Conservation (phyloP, 2,329 filamentous ascomycete genomes). For the Hypoxylon sp. region DNA sequence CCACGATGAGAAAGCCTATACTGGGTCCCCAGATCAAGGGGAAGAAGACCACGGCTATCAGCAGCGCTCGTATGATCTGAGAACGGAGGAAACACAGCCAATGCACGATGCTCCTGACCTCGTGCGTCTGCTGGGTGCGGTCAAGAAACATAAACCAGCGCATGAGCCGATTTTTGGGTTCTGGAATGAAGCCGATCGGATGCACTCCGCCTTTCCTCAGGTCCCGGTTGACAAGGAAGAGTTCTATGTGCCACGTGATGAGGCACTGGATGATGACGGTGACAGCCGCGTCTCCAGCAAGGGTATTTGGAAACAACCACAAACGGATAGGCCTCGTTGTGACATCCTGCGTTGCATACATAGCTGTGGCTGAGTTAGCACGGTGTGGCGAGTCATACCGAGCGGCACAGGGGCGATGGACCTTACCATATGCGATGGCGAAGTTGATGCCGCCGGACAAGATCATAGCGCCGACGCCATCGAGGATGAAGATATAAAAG, state of each 20-base stretch:
- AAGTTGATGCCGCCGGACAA: slow-evolving; percentile 68
- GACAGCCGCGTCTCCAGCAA: slow-evolving; percentile 65
- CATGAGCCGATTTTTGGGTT: slow-evolving; percentile 54
- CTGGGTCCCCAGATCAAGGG: slow-evolving; percentile 61
- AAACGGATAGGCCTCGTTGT: slow-evolving; percentile 60
- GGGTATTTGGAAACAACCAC: slow-evolving; percentile 66
- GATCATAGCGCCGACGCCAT: slow-evolving; percentile 64
- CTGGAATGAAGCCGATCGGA: slow-evolving; percentile 62
- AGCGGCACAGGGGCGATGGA: slow-evolving; percentile 1
- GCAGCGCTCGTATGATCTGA: slow-evolving; percentile 56
- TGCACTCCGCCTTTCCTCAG: slow-evolving; percentile 62
- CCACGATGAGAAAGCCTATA: slow-evolving; percentile 60
- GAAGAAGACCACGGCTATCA: slow-evolving; percentile 59
- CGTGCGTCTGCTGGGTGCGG: slow-evolving; percentile 48
- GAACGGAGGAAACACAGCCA: slow-evolving; percentile 56
- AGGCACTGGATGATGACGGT: slow-evolving; percentile 67
- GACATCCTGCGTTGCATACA: slow-evolving; percentile 62
- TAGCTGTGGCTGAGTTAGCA: slow-evolving; percentile 55
- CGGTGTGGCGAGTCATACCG: slow-evolving; percentile 4
- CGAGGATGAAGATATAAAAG: slow-evolving; percentile 65
- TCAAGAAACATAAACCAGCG: slow-evolving; percentile 64
- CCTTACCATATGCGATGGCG: slow-evolving; percentile 64
- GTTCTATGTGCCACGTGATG: slow-evolving; percentile 67
- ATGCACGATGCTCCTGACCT: slow-evolving; percentile 50
- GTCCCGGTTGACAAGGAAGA: slow-evolving; percentile 64